Evolutionary conservation across 2,329 filamentous ascomycete genomes (phyloP).

Genomic region (Colletotrichum sp.): DNA sequence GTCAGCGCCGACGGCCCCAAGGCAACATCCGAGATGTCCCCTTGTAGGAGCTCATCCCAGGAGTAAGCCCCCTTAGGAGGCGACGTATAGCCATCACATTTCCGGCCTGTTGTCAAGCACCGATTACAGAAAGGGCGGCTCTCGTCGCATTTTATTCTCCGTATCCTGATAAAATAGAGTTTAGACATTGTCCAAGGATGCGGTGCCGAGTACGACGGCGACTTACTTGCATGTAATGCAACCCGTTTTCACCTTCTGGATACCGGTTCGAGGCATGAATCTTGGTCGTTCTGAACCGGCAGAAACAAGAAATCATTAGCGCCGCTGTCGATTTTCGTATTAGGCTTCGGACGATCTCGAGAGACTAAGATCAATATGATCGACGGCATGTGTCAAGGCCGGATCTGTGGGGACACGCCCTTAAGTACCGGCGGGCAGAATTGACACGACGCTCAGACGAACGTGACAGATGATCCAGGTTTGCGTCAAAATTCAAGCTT

Average conservation of each 20-base stretch:
- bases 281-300: not conserved
- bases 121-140: constrained; percentile 15
- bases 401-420: not conserved
- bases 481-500: not conserved
- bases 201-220: not conserved
- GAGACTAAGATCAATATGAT: not conserved
- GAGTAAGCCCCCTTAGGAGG: not conserved
- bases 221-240: constrained; percentile 24
- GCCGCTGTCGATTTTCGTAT: not conserved
- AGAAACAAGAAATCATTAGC: not conserved
- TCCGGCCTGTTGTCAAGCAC: constrained; percentile 17
- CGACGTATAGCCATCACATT: constrained; percentile 18
- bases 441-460: not conserved
- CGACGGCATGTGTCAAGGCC: not conserved
- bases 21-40: not conserved
- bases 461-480: not conserved
- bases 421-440: not conserved
- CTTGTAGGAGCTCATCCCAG: not conserved
- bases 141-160: constrained; percentile 23
- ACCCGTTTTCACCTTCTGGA: constrained; percentile 17
- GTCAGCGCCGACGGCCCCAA: not conserved
- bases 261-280: not conserved
- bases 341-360: not conserved
- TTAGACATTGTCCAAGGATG: not conserved
- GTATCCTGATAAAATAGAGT: not conserved